A percentile compares a stretch with the other conserved stretches of the same genome.
Conservation (phyloP, 441 rosid genomes). For the Hura crepitans region DNA sequence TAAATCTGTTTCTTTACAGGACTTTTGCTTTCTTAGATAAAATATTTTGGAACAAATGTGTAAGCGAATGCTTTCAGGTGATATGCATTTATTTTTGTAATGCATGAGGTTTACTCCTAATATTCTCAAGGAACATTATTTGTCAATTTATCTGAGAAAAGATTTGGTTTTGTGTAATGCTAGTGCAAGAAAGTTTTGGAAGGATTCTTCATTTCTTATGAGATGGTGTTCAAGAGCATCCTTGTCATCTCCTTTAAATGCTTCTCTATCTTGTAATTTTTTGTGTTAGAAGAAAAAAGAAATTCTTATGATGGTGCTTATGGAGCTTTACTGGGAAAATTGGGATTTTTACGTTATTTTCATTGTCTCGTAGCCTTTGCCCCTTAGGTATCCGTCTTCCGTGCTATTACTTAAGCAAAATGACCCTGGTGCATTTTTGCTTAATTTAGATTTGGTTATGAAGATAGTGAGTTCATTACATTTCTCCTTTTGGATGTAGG, state of each 20-base stretch:
- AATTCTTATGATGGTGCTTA: no score
- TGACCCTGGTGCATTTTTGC: background rate
- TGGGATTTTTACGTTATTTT: no score
- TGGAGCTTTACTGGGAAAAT: no score
- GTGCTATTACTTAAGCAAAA: background rate
- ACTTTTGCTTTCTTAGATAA: background rate
- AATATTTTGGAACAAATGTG: background rate
- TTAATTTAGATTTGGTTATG: slow-evolving; percentile 6
- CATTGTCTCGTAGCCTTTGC: slow-evolving; percentile 12
- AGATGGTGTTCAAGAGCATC: background rate
- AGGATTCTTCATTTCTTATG: background rate
- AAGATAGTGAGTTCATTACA: slow-evolving; percentile 17
- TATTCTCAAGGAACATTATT: background rate
- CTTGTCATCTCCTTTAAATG: background rate
- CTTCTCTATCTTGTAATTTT: background rate
- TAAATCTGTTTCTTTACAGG: background rate
- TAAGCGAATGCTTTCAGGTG: background rate
- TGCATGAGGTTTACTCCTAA: background rate
- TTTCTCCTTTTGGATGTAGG: slow-evolving; percentile 43
- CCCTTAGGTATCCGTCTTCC: background rate
- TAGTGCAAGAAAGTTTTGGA: background rate
- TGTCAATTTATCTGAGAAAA: background rate
- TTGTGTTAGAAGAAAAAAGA: background rate
- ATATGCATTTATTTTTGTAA: background rate
- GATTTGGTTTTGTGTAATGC: background rate